Base-by-base conservation (phyloP, 2,329 filamentous ascomycete genomes). In the Aspergillus fijiensis region DNA sequence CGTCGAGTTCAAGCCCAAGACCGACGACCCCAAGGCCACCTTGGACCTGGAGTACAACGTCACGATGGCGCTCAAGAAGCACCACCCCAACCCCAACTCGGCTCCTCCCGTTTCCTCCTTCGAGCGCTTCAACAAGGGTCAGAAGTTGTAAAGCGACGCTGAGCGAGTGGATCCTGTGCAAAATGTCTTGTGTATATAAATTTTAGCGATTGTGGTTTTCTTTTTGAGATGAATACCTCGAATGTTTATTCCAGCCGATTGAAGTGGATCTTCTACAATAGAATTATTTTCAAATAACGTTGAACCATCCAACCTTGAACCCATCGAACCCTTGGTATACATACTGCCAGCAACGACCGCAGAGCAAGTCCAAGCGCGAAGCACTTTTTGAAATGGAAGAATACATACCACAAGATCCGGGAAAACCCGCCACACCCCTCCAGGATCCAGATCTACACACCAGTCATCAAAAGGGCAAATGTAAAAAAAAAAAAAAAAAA, bases 11-110 rank as follows among this genome's bases (percentile, higher is more conserved):
- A 78, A 78, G 69, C 83, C 84, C 55, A 76, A 77, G 69, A 75
- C 81, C 61, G 72, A 75, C 52, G 78, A 82, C 64, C 74, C 79
- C 63, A 82, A 85, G 74, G 84, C 85, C 6, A 72, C 76, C 61
- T 81, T 86, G 72, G 84, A 88, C 73, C 72, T 89, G 57, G 80
- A 82, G 68, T 88, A 88, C 72, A 82, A 89, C 68, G 84, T 90
- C 61, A 79, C 73, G 25, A 77, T 88, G 63, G 81, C 82, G 16
- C 80, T 81, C 21, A 74, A 74, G 70, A 71, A 74, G 67, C 72
- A 75, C 61, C 74, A 76, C 68, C 74, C 71, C 54, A 72, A 76
- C 67, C 74, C 74, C 61, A 73, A 75, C 71, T 72, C 74, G 4
- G 74, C 72, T 16, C 74, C 74, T 5, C 74, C 74, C 12, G 71